phyloP scores from a whole-genome alignment of 1,284 basidiomycete genomes.

The Ganoderma multipileum region DNA sequence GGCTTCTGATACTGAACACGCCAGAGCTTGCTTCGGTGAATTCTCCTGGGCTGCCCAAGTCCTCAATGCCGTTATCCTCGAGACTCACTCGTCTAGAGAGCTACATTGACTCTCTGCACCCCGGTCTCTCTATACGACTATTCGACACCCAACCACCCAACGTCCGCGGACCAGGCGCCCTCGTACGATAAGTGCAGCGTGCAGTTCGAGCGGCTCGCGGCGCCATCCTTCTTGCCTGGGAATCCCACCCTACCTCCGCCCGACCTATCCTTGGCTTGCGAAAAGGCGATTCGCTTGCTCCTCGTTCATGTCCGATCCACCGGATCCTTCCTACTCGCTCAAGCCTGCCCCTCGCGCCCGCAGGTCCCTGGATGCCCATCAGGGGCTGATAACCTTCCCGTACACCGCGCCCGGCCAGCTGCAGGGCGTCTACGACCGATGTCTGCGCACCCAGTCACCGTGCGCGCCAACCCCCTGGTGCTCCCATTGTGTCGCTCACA shows the following conservation, averaged over 20 bases:
- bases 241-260: conserved; percentile 28
- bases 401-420: conserved; percentile 10
- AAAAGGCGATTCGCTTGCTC: conserved; percentile 18
- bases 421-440: not conserved
- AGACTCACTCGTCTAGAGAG: conserved; percentile 2
- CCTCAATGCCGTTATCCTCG: conserved; percentile 11
- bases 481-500: not conserved
- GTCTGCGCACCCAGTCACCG: not conserved
- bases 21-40: conserved; percentile 16
- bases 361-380: conserved; percentile 17
- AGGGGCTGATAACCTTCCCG: conserved; percentile 23
- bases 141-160: not conserved
- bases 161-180: not conserved
- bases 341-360: conserved; percentile 7
- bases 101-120: conserved; percentile 2
- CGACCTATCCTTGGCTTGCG: conserved; percentile 8
- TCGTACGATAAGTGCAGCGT: conserved; percentile 18
- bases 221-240: not conserved
- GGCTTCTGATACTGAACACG: conserved; percentile 21
- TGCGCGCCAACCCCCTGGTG: conserved; percentile 1
- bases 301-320: conserved; percentile 15
- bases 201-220: conserved; percentile 5
- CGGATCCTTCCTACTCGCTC: conserved; percentile 21
- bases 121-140: not conserved
- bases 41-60: conserved; percentile 8